Conservation (phyloP, 2,329 filamentous ascomycete species). For the Stagonosporopsis cucurbitacearum region DNA sequence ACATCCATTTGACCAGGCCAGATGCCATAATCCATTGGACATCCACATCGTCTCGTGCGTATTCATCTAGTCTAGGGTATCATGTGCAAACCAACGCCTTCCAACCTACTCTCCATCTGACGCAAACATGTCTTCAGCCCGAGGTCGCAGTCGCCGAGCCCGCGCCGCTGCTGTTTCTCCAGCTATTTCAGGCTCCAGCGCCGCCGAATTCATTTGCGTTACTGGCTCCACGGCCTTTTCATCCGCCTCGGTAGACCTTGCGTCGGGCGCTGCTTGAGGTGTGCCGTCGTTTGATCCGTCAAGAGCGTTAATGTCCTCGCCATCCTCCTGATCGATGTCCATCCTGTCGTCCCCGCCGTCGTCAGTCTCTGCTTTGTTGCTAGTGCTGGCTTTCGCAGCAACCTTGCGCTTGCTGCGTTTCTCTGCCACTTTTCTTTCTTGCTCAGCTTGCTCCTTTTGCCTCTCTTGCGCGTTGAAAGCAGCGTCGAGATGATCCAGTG, state of each 20-base stretch:
- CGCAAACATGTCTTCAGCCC: constrained; percentile 51
- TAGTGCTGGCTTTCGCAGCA: constrained; percentile 12
- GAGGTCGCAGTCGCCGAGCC: constrained; percentile 43
- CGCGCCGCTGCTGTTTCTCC: constrained; percentile 47
- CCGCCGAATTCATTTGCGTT: background rate
- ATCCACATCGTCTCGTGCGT: background rate
- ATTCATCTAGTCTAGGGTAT: constrained; percentile 21
- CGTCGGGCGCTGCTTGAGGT: constrained; percentile 1
- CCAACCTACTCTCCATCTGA: constrained; percentile 36
- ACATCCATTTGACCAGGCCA: background rate
- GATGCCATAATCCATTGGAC: too few species aligned
- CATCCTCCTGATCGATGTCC: constrained; percentile 26
- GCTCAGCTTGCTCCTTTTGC: constrained; percentile 61
- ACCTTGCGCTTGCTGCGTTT: constrained; percentile 29
- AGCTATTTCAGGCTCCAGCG: constrained; percentile 22
- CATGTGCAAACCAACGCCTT: constrained; percentile 12
- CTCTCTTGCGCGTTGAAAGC: constrained; percentile 44
- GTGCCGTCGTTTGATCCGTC: constrained; percentile 19
- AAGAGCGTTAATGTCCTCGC: background rate
- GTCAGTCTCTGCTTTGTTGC: constrained; percentile 16
- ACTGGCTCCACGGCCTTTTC: background rate
- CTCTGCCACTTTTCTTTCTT: constrained; percentile 70
- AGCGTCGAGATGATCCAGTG: constrained; percentile 32
- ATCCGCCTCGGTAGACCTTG: constrained; percentile 1
- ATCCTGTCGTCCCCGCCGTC: constrained; percentile 29